Evolutionary conservation across 805 yeast genomes (phyloP), one percentile per base, ranked within the genome.

Genomic region (Tetrapisispora namnaoensis): DNA sequence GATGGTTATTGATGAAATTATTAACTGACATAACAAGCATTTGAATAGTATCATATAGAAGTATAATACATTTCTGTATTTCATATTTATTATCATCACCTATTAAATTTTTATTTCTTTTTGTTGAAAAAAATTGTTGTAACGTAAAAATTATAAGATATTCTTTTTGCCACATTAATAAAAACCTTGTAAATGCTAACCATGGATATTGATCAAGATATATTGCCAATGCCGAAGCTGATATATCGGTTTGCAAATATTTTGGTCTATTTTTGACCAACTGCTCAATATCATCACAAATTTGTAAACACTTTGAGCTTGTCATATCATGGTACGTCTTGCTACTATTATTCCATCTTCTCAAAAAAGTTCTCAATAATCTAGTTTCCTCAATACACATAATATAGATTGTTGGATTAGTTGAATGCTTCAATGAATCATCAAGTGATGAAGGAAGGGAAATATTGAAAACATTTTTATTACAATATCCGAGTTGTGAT

Each of bases 151-250:
- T 73, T 51, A 79, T 79, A 42, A 81, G 55, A 61, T 78, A 78
- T 50, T 74, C 74, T 48, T 73, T 78, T 55, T 83, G 67, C 86
- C 86, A 82, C 41, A 68, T 69, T 40, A 82, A 62, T 51, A 81
- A 68, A 53, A 70, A 72, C 47, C 82, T 66, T 5, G 80, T 69
- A 28, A 81, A 67, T 4, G 73, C 67, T 48, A 80, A 69, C 84
- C 86, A 80, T 35, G 27, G 72, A 66, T 49, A 78, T 66, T 82
- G 83, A 76, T 48, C 70, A 71, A 7, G 77, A 76, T 32, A 65
- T 47, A 37, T 54, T 9, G 53, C 32, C 22, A 60, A 54, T 2
- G 67, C 66, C 20, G 61, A 52, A 4, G 65, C 50, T 7, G 66
- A 54, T 34, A 67, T 67, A 52, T 73, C 66, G 48, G 73, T 78